phyloP scores from a whole-genome alignment of 805 yeast genomes.

The Wickerhamiella slavikovae region DNA sequence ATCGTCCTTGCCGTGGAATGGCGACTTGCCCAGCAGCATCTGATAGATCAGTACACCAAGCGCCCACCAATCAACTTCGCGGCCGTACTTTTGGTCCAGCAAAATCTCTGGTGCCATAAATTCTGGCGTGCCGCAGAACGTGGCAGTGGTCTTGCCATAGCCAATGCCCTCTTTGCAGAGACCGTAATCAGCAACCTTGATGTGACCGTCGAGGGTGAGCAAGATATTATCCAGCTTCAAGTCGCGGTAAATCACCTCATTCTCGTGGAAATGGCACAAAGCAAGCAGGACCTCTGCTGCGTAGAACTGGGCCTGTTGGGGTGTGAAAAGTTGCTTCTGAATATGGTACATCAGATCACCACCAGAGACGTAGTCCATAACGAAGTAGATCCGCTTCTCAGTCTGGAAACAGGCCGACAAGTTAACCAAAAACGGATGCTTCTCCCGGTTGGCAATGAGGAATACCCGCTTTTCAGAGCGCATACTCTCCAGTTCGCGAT shows the following conservation, averaged over 20 bases:
- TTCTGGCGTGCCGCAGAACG: conserved; percentile 98
- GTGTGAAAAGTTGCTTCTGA: conserved; percentile 74
- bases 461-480: conserved; percentile 89
- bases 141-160: conserved; percentile 66
- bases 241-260: conserved; percentile 91
- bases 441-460: conserved; percentile 57
- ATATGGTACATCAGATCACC: conserved; percentile 99
- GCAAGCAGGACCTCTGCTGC: conserved; percentile 93
- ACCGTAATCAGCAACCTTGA: conserved; percentile 94
- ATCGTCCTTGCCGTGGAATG: conserved; percentile 92
- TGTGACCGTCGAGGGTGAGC: conserved; percentile 77
- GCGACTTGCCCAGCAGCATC: conserved; percentile 90
- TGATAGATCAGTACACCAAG: conserved; percentile 92
- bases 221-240: conserved; percentile 86
- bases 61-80: conserved; percentile 99
- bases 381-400: conserved; percentile 90
- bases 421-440: conserved; percentile 83
- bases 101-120: conserved; percentile 98
- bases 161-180: conserved; percentile 89
- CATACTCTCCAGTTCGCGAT: conserved; percentile 90
- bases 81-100: conserved; percentile 77
- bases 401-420: conserved; percentile 94
- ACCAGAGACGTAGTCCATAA: conserved; percentile 94
- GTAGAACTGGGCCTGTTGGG: conserved; percentile 85
- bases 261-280: conserved; percentile 80